Percentiles rank a stretch among this genome's conserved stretches.
phyloP scores from a whole-genome alignment of 2,329 filamentous ascomycete species.

The Cryoendolithus antarcticus region DNA sequence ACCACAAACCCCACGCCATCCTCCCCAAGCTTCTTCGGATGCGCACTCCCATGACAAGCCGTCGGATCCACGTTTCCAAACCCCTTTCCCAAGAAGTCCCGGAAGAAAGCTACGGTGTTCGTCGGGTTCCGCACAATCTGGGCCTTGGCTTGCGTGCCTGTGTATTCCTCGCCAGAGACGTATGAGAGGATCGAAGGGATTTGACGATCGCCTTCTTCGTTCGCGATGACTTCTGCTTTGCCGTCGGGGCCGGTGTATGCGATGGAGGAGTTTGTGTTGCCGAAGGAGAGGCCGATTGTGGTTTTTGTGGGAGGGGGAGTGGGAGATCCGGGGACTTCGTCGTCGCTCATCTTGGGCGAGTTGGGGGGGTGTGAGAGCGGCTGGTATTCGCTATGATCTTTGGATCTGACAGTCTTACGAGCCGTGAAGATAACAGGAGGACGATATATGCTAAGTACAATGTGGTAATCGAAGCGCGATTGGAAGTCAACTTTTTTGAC shows the following conservation, averaged over 20 bases:
- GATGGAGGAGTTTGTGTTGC: conserved; percentile 97
- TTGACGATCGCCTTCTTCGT: conserved; percentile 97
- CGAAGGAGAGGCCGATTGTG: conserved; percentile 93
- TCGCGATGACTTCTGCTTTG: conserved; percentile 94
- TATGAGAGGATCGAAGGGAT: conserved; percentile 93
- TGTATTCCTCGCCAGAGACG: conserved; percentile 90
- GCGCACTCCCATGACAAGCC: conserved; percentile 84
- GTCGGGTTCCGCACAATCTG: conserved; percentile 84
- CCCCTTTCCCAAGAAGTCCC: conserved; percentile 84
- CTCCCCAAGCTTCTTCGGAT: conserved; percentile 59
- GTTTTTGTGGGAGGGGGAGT: conserved; percentile 22
- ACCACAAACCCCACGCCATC: conserved; percentile 62
- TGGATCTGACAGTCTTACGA: too few species aligned
- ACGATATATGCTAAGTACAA: too few species aligned
- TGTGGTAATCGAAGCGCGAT: too few species aligned
- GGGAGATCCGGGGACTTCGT: conserved; percentile 28
- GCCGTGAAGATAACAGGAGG: too few species aligned
- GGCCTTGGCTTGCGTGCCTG: conserved; percentile 85
- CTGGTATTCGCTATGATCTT: too few species aligned
- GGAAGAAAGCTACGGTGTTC: conserved; percentile 93
- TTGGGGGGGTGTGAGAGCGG: neutral
- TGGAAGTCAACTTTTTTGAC: too few species aligned
- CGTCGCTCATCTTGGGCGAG: conserved; percentile 36
- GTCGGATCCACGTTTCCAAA: conserved; percentile 96
- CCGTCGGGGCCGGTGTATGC: conserved; percentile 75